Evolutionary conservation across 805 yeast species (phyloP).

Genomic region (Trichomonascus vanleenenianus): DNA sequence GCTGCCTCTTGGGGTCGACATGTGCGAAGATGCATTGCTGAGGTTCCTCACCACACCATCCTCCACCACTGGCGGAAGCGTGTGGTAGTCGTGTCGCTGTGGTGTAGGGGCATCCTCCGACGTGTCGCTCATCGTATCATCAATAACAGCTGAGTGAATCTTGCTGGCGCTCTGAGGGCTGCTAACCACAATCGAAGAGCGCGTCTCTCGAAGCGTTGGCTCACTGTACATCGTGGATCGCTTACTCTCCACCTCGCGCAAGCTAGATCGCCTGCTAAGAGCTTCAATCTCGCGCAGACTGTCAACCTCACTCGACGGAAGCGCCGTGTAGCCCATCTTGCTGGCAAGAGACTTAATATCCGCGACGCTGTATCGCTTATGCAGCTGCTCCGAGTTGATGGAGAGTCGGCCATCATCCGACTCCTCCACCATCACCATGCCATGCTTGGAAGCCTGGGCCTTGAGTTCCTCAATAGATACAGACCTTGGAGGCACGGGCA

Average conservation of each 20-base stretch:
- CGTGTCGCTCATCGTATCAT: constrained; percentile 6
- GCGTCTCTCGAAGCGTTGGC: constrained; percentile 8
- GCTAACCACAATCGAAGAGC: constrained; percentile 14
- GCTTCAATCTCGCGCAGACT: neutral
- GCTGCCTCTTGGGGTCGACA: neutral
- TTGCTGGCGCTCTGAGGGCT: constrained; percentile 2
- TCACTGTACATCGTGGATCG: neutral
- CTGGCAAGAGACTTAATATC: neutral
- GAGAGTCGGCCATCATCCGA: neutral
- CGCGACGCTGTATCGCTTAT: neutral
- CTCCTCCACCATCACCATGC: constrained; percentile 5
- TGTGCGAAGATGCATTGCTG: neutral
- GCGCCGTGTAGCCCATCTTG: neutral
- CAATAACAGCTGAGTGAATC: constrained; percentile 15
- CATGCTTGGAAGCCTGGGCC: constrained; percentile 5
- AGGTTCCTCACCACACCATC: constrained; percentile 2
- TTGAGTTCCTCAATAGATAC: constrained; percentile 6
- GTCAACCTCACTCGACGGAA: neutral
- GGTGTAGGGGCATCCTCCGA: constrained; percentile 1
- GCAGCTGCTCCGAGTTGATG: neutral
- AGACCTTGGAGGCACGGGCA: neutral
- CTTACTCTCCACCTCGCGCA: no score
- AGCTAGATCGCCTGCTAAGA: no score
- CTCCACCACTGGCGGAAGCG: constrained; percentile 4
- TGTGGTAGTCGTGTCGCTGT: neutral